Percentiles rank a stretch among this genome's conserved stretches.
phyloP scores from a whole-genome alignment of 2,329 filamentous ascomycete genomes.

The Talaromyces rugulosus region DNA sequence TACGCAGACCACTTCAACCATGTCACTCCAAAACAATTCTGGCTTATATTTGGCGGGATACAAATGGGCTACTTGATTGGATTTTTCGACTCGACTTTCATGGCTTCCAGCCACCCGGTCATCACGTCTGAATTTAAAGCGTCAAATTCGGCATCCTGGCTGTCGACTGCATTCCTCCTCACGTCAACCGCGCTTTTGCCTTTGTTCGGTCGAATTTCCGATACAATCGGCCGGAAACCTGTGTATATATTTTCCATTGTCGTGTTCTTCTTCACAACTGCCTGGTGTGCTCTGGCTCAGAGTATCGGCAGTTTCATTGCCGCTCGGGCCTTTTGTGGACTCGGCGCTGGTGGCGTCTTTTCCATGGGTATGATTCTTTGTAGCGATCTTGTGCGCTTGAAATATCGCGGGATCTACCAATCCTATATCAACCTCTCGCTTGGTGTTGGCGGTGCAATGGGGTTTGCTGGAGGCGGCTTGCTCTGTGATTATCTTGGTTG shows the following conservation, averaged over 20 bases:
- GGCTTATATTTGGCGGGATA: constrained; percentile 59
- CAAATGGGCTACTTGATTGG: constrained; percentile 54
- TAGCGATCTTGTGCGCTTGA: constrained; percentile 70
- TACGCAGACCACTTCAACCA: constrained; percentile 34
- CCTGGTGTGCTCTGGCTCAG: constrained; percentile 66
- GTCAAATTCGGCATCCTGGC: constrained; percentile 76
- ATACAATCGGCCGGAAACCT: constrained; percentile 66
- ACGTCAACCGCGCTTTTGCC: constrained; percentile 75
- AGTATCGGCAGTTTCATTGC: constrained; percentile 68
- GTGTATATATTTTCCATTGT: constrained; percentile 61
- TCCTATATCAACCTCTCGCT: constrained; percentile 38
- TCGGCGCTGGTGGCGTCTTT: constrained; percentile 69
- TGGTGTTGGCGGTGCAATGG: constrained; percentile 34
- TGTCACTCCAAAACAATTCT: constrained; percentile 49
- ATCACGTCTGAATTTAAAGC: constrained; percentile 76
- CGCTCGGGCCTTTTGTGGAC: constrained; percentile 65
- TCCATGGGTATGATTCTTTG: constrained; percentile 59
- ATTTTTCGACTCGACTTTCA: constrained; percentile 73
- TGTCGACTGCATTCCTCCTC: constrained; percentile 73
- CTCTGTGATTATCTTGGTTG: constrained; percentile 38
- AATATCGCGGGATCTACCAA: constrained; percentile 49
- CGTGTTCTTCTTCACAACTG: constrained; percentile 62
- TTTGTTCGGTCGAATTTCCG: constrained; percentile 68
- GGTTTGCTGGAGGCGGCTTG: constrained; percentile 36
- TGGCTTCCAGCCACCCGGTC: constrained; percentile 76